These are phyloP conservation scores for Vicia villosa DNA, from an alignment of 306 rosid genomes.

Conservation along the genomic window DNA sequence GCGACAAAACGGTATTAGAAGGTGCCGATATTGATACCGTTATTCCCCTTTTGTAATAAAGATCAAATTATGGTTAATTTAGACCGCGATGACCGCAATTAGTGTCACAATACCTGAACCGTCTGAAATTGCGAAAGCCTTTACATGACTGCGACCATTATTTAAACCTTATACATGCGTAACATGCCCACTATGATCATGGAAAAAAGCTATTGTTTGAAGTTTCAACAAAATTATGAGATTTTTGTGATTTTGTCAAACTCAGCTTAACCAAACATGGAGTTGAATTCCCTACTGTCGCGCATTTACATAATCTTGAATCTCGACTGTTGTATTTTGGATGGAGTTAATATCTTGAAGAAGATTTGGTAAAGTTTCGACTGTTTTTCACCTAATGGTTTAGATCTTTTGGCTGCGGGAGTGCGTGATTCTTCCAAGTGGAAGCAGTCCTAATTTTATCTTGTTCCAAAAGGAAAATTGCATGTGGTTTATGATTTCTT, in stretches of 20 bases:
- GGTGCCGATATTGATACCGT: too few species aligned
- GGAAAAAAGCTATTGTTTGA: too few species aligned
- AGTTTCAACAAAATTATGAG: background rate
- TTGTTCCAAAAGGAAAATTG: background rate
- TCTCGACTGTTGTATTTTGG: background rate
- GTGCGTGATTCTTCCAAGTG: background rate
- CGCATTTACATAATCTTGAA: background rate
- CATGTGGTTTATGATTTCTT: background rate
- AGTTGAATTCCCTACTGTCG: background rate
- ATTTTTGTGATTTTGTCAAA: too few species aligned
- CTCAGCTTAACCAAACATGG: background rate
- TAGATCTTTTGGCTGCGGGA: background rate
- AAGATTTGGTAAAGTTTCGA: background rate
- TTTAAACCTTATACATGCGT: too few species aligned
- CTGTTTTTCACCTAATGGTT: background rate
- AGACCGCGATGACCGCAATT: too few species aligned
- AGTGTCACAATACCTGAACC: too few species aligned
- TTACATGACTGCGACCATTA: too few species aligned
- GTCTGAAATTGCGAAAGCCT: too few species aligned
- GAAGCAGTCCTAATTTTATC: background rate
- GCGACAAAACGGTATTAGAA: too few species aligned
- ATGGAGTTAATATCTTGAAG: background rate
- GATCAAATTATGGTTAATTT: too few species aligned
- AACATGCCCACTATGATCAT: too few species aligned
- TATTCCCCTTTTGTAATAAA: too few species aligned